Evolutionary conservation across 768 basidiomycete genomes (phyloP).

Genomic region (Leccinum longicurvipes): DNA sequence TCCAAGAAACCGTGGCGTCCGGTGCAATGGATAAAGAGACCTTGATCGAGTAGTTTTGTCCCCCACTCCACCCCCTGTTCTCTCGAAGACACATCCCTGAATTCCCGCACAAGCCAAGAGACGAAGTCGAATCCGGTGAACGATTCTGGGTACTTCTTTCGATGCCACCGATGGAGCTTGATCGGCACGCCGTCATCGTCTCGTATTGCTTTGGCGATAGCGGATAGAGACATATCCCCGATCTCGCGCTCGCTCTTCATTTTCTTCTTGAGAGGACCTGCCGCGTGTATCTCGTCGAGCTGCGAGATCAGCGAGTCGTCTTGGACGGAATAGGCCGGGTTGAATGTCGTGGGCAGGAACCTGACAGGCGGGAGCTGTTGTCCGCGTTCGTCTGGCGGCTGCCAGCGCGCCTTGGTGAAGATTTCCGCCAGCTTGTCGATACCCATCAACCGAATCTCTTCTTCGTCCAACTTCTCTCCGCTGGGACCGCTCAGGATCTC

Average conservation of each 20-base stretch:
- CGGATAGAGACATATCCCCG: constrained; percentile 54
- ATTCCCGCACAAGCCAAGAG: constrained; percentile 90
- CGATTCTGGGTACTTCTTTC: constrained; percentile 65
- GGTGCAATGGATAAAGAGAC: constrained; percentile 81
- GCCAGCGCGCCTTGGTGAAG: constrained; percentile 84
- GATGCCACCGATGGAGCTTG: constrained; percentile 83
- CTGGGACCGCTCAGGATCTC: constrained; percentile 50
- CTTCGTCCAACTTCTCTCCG: constrained; percentile 77
- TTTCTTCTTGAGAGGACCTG: constrained; percentile 74
- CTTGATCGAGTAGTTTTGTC: constrained; percentile 69
- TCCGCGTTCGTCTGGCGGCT: constrained; percentile 40
- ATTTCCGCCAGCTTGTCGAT: constrained; percentile 90
- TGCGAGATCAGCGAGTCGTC: constrained; percentile 79
- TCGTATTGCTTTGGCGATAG: constrained; percentile 80
- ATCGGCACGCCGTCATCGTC: constrained; percentile 83
- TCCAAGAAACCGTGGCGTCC: constrained; percentile 82
- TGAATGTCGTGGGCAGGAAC: constrained; percentile 81
- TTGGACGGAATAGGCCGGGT: constrained; percentile 72
- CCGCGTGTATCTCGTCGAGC: constrained; percentile 75
- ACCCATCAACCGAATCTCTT: constrained; percentile 84
- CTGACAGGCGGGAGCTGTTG: constrained; percentile 58
- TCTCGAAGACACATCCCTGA: constrained; percentile 80
- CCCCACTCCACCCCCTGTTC: constrained; percentile 82
- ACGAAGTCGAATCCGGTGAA: constrained; percentile 91
- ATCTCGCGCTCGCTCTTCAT: constrained; percentile 77